Evolutionary conservation across 495 filamentous ascomycete genomes (phyloP), one percentile per base, ranked within the genome.

Genomic region (Choiromyces venosus): DNA sequence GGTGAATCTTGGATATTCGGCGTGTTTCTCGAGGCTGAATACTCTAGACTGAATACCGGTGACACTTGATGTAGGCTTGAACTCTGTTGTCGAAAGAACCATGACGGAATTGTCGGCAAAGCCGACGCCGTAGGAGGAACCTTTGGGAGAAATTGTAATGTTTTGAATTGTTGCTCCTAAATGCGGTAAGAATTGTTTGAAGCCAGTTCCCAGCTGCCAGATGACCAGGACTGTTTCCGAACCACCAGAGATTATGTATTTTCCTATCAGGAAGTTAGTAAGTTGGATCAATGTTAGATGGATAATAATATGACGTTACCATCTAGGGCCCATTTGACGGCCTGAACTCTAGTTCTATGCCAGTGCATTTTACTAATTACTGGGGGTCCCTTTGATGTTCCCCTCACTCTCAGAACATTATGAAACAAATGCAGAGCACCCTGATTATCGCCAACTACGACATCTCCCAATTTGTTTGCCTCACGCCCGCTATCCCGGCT

Each of bases 211-310:
- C 29, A 98, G 83, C 81, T 99, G 95, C 93, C 94, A 99, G n/a
- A 97, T 83, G 21, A 97, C 91, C 67, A 99, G 84, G 6, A 95
- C 93, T 1, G 92, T 93, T 82, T 98, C 95, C 18, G 88, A 86
- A 14, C 95, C 96, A 72, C 95, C 95, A 56, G 95, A 98, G 40
- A 99, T 90, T 40, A 98, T 82, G 80, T 99, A 99, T 78, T 97
- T 94, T n/a, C 94, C 93, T 97, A 33, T 33, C 25, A 61, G 69
- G 33, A 69, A 74, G 78, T 64, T 33, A 61, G 25, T 4, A 16
- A 61, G 52, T 33, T 33, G 25, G 33, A 70, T 10, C 33, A 68
- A 72, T 82, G 75, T 78, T 70, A 68, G 21, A 42, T 25, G 61
- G 12, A 35, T 52, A 25, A 35, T 52, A 25, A 36, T 12, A 38